Base-by-base conservation (phyloP, 768 basidiomycete species). In the Panellus pusillus region DNA sequence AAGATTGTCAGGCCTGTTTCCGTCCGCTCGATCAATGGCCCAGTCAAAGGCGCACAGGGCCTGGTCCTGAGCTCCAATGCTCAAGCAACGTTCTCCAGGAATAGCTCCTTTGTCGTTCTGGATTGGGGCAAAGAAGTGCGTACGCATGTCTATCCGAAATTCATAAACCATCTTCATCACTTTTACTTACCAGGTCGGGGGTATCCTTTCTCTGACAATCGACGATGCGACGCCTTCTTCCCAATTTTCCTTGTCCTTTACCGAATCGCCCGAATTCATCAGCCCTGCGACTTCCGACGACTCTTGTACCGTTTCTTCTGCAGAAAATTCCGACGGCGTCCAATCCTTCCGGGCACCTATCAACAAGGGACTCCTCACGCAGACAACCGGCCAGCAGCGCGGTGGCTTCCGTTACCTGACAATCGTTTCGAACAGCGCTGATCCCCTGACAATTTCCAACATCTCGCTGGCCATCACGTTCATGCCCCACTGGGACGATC, bases 371-470 rank as follows among this genome's bases (percentile, higher is more conserved):
- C 62, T 49, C 3, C 67, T 72, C 48, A 72, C 66, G 9, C 73
- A 73, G 44, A 72, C 73, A 1, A 60, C 67, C 12, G 70, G 67
- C 0, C 65, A 70, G 36, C 72, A 75, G 46, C 70, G 79, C 12
- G 79, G 79, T 18, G 79, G 79, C 0, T 80, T 78, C 57, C 72
- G 73, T 14, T 80, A 68, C 60, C 65, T 81, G 29, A 79, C 79
- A 7, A 70, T 79, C 18, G 73, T 72, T 2, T 73, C 74, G 1
- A 74, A 71, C 44, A 68, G 68, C n/a, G 62, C 67, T 3, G 62
- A 59, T 20, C 46, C 72, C 5, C 70, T 79, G 20, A 64, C 71
- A 1, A 70, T 80, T 28, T 74, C 76, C 4, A 74, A 77, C 48
- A 64, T 81, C 19, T 65, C 74, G 1, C 68, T 76, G 31, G 65